Base-by-base conservation (phyloP, 2,329 filamentous ascomycete species). In the Rhinocladiella mackenziei region DNA sequence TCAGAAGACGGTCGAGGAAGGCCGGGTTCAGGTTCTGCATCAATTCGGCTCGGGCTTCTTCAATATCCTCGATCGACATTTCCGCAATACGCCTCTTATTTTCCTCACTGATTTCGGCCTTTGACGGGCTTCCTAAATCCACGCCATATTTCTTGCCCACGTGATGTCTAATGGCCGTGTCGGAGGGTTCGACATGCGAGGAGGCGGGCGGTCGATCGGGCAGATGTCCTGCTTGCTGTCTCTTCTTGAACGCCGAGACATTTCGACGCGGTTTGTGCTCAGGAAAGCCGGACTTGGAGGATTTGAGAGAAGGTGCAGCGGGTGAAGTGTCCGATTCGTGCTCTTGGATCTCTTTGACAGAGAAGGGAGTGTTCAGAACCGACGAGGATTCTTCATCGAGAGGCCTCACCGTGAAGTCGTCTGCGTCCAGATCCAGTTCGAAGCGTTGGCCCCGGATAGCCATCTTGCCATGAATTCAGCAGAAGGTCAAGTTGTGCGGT, bases 21-120 rank as follows among this genome's bases (percentile, higher is more conserved):
- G 76, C 76, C 2, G 89, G 83, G 51, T 87, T 84, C 41, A 97
- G 66, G 5, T 77, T 80, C n/a, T 73, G 75, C 61, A 94, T 74
- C n/a, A 98, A 70, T 55, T 97, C 91, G 47, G 80, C 74, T 31
- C 84, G 79, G 48, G 92, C 89, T 55, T 83, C 74, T 50, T 85
- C 81, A 46, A 97, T 94, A 65, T 96, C 87, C 26, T 80, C 77
- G 0, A 79, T 69, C 1, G 84, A 85, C 92, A 98, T 96, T 18
- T 74, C 72, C 10, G 81, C 81, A 34, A 98, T 65, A 48, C 77
- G 78, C 45, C 80, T 75, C 32, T 69, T 78, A 59, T 97, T 98
- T 63, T 97, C 89, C 55, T 81, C 75, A 58, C 91, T 85, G 62
- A 98, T 97, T 4, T 76, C 73, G 9, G 47, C 38, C 51, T 70